Conservation (phyloP, 768 basidiomycete species). For the Calocybe gangraenosa region DNA sequence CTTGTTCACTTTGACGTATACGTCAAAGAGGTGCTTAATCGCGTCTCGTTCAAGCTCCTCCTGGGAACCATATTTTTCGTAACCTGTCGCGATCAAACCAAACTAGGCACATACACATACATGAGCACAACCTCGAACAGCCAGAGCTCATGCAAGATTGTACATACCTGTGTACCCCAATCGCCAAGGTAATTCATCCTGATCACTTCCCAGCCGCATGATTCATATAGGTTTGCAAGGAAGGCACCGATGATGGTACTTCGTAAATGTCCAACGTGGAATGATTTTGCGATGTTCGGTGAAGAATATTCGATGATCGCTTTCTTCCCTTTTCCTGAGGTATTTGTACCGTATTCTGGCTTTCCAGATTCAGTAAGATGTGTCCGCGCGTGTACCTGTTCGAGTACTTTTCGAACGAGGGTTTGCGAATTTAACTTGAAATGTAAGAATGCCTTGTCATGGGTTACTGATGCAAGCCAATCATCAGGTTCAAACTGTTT, state of each 20-base stretch:
- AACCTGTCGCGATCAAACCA: conserved; percentile 87
- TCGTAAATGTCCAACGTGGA: conserved; percentile 95
- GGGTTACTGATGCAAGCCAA: conserved; percentile 65
- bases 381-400: conserved; percentile 72
- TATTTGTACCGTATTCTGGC: conserved; percentile 82
- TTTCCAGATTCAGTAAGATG: conserved; percentile 51
- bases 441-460: conserved; percentile 78
- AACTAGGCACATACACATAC: conserved; percentile 43
- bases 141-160: neutral
- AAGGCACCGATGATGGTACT: conserved; percentile 99
- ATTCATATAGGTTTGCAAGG: conserved; percentile 83
- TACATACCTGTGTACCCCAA: conserved; percentile 92
- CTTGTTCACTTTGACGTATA: conserved; percentile 92
- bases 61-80: conserved; percentile 86
- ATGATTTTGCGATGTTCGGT: conserved; percentile 96
- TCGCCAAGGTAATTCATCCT: conserved; percentile 95
- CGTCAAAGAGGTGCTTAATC: conserved; percentile 90
- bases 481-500: conserved; percentile 80
- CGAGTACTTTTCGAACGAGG: conserved; percentile 63
- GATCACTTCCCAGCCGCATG: conserved; percentile 90
- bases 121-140: neutral
- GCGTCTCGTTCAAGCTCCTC: conserved; percentile 82
- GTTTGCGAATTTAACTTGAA: conserved; percentile 68
- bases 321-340: conserved; percentile 74
- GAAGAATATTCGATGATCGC: conserved; percentile 90